Conservation (phyloP, 352 stramenopile species). For the Pythium aquatile region DNA sequence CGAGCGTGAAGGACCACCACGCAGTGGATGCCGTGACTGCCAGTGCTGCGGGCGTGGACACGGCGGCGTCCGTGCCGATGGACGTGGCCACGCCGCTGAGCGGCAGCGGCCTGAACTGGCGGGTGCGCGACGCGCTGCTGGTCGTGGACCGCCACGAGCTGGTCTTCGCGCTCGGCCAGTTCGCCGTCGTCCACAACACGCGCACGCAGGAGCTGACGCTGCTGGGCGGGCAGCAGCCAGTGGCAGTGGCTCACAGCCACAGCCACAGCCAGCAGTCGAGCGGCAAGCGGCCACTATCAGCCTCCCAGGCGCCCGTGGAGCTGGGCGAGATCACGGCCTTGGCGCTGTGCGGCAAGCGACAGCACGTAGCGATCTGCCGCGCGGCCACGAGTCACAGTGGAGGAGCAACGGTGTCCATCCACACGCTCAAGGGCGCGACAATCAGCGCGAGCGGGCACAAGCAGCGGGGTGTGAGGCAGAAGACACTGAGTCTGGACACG, state of each 20-base stretch:
- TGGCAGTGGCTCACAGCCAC: not conserved
- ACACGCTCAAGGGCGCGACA: conserved; percentile 19
- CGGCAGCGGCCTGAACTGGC: conserved; percentile 51
- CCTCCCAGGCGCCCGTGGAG: not conserved
- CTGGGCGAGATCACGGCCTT: conserved; percentile 71
- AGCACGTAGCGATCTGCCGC: conserved; percentile 55
- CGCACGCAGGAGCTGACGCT: conserved; percentile 60
- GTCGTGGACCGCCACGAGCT: conserved; percentile 61
- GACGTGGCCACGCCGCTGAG: conserved; percentile 31
- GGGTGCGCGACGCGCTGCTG: conserved; percentile 52
- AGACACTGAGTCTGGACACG: conserved; percentile 42
- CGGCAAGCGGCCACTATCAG: not conserved
- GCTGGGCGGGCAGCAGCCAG: conserved; percentile 32
- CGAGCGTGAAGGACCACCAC: not conserved
- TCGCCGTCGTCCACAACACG: conserved; percentile 64
- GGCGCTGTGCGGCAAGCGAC: conserved; percentile 55
- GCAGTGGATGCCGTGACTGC: not conserved
- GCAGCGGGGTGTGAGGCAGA: conserved; percentile 24
- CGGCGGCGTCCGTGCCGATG: conserved; percentile 16
- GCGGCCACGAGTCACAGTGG: conserved; percentile 20
- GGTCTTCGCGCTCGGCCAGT: conserved; percentile 61
- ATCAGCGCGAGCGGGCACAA: not conserved
- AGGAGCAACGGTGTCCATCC: conserved; percentile 26
- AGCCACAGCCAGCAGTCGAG: not conserved
- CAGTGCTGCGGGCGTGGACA: conserved; percentile 11